Conservation (phyloP, 345 rosid species). For the Murraya koenigii region DNA sequence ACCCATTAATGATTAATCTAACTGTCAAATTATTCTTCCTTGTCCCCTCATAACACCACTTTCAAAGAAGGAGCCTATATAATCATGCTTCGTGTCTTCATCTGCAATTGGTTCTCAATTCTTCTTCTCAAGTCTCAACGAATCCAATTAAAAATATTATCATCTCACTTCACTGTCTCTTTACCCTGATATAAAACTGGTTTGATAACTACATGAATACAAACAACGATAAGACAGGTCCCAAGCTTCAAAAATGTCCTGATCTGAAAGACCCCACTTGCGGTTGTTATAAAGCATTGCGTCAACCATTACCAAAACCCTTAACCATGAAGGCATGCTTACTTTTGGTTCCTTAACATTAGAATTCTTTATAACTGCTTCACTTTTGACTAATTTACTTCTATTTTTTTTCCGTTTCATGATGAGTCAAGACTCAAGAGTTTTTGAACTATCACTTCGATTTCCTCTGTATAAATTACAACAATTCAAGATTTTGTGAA, state of each 20-base stretch:
- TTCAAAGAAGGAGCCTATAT: slow-evolving; percentile 18
- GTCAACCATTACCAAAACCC: slow-evolving; percentile 1
- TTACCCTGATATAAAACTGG: slow-evolving; percentile 1
- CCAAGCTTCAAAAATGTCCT: slow-evolving; percentile 8
- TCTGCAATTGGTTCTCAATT: slow-evolving; percentile 12
- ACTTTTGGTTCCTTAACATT: background rate
- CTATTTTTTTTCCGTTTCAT: background rate
- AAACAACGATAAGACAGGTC: slow-evolving; percentile 7
- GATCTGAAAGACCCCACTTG: slow-evolving; percentile 13
- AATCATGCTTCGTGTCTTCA: slow-evolving; percentile 7
- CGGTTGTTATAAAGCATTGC: slow-evolving; percentile 1
- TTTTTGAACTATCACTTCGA: background rate
- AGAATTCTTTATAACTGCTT: background rate
- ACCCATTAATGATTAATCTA: slow-evolving; percentile 22
- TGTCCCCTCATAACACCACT: slow-evolving; percentile 25
- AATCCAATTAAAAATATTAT: slow-evolving; percentile 10
- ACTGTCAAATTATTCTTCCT: slow-evolving; percentile 20
- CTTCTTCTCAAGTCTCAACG: slow-evolving; percentile 6
- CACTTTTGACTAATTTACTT: slow-evolving; percentile 8
- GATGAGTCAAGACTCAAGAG: background rate
- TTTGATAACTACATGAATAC: slow-evolving; percentile 5
- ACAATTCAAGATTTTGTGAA: background rate
- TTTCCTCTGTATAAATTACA: slow-evolving; percentile 1
- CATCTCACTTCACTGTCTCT: slow-evolving; percentile 5
- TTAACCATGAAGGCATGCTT: background rate